Evolutionary conservation across 305 asterid species (phyloP).

Genomic region (Rubia balearica): DNA sequence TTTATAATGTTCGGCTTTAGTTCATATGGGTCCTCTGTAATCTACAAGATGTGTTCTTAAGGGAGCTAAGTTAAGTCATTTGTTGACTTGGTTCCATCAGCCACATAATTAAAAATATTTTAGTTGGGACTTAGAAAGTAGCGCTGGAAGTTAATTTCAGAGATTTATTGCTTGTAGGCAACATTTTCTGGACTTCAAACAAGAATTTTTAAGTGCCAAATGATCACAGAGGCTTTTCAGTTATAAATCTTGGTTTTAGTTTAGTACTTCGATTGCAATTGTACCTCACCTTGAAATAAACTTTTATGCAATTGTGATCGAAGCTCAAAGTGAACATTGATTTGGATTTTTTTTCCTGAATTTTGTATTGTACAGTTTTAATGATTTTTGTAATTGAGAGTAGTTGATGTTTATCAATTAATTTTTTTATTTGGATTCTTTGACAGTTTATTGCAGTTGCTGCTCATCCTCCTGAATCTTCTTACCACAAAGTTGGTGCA

Average conservation of each 20-base stretch:
- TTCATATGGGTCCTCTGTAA: not conserved
- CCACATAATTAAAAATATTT: not conserved
- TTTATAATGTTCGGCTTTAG: not conserved
- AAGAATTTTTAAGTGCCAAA: not conserved
- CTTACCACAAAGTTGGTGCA: conserved; percentile 76
- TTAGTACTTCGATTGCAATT: not conserved
- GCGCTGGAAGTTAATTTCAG: not conserved
- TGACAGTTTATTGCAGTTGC: conserved; percentile 85
- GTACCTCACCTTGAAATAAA: conserved; percentile 3
- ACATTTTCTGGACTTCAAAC: not conserved
- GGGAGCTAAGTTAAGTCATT: not conserved
- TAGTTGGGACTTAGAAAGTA: not conserved
- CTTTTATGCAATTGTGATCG: not conserved
- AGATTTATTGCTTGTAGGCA: not conserved
- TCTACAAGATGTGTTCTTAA: not conserved
- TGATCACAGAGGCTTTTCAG: not conserved
- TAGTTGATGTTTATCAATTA: not conserved
- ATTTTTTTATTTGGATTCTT: conserved; percentile 15
- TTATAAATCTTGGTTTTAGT: not conserved
- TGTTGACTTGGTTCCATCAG: not conserved
- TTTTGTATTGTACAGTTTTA: not conserved
- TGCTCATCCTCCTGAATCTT: conserved; percentile 83
- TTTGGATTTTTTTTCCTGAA: not conserved
- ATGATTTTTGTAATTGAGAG: not conserved
- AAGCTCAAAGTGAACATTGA: not conserved